Conservation (phyloP, 192 early-diverging fungal species). For the Backusella australiensis region DNA sequence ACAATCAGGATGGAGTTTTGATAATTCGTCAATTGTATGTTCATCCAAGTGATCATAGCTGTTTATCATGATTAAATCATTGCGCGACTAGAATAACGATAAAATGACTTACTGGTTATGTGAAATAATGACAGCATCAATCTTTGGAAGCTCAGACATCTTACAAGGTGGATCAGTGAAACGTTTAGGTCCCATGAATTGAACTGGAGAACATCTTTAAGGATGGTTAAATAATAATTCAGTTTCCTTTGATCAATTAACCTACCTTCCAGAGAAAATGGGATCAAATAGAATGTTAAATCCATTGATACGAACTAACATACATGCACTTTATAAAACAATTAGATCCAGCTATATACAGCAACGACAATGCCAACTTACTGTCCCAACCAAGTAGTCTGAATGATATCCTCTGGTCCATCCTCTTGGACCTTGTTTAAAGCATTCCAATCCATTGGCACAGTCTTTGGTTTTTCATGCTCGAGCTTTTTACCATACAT, state of each 20-base stretch:
- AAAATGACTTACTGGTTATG: slow-evolving; percentile 67
- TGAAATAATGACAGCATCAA: slow-evolving; percentile 75
- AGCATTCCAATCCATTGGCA: background rate
- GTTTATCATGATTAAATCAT: background rate
- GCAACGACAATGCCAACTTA: background rate
- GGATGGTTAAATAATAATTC: background rate
- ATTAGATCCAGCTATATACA: background rate
- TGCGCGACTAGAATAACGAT: background rate
- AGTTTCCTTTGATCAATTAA: background rate
- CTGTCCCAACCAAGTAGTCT: background rate
- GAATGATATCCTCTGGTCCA: background rate
- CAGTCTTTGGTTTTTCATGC: background rate
- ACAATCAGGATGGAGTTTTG: slow-evolving; percentile 42
- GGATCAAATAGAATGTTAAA: slow-evolving; percentile 77
- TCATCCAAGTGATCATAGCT: slow-evolving; percentile 82
- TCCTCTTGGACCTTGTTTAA: background rate
- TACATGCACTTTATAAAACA: slow-evolving; percentile 44
- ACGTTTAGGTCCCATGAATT: slow-evolving; percentile 67
- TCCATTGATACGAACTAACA: slow-evolving; percentile 62
- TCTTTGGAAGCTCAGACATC: slow-evolving; percentile 60
- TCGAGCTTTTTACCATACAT: slow-evolving; percentile 1
- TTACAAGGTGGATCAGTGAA: slow-evolving; percentile 61
- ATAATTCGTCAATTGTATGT: slow-evolving; percentile 57
- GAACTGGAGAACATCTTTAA: slow-evolving; percentile 65
- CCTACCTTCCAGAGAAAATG: slow-evolving; percentile 54